These are phyloP conservation scores for Halophytophthora batemanensis DNA, from an alignment of 352 stramenopile genomes.

Conservation along the genomic window DNA sequence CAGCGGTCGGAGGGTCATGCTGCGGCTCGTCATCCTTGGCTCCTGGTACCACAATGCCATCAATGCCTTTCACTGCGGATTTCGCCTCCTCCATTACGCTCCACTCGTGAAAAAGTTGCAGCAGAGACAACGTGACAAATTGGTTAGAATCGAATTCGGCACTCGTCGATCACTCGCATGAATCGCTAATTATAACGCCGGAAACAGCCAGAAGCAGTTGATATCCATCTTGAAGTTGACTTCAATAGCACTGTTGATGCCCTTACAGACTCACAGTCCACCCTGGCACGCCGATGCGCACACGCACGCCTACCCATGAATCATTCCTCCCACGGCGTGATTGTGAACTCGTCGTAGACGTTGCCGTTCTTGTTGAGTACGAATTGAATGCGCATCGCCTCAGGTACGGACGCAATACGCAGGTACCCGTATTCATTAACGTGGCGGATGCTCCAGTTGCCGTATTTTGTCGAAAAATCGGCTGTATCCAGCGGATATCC, in stretches of 20 bases:
- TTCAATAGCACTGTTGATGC: too few species aligned
- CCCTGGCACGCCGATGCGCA: too few species aligned
- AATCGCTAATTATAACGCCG: conserved; percentile 28
- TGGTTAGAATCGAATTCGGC: not conserved
- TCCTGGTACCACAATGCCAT: conserved; percentile 13
- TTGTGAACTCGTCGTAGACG: conserved; percentile 56
- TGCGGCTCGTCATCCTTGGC: conserved; percentile 9
- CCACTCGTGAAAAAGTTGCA: conserved; percentile 1
- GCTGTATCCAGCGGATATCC: conserved; percentile 50
- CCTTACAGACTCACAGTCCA: too few species aligned
- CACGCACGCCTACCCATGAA: too few species aligned
- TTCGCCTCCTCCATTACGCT: conserved; percentile 8
- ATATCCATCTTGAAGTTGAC: not conserved
- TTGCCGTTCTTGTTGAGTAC: conserved; percentile 67
- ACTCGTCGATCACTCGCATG: conserved; percentile 12
- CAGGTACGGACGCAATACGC: conserved; percentile 34
- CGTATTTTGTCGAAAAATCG: conserved; percentile 55
- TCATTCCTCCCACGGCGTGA: conserved; percentile 25
- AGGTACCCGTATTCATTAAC: conserved; percentile 71
- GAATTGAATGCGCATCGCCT: conserved; percentile 56
- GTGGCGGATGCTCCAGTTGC: conserved; percentile 65
- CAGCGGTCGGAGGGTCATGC: conserved; percentile 2
- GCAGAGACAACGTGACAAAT: not conserved
- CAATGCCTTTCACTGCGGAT: conserved; percentile 7
- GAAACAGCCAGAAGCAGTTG: conserved; percentile 5